A percentile compares a stretch with the other conserved stretches of the same genome.
Evolutionary conservation across 495 filamentous ascomycete genomes (phyloP).

Genomic region (Penicillium coprophilum): DNA sequence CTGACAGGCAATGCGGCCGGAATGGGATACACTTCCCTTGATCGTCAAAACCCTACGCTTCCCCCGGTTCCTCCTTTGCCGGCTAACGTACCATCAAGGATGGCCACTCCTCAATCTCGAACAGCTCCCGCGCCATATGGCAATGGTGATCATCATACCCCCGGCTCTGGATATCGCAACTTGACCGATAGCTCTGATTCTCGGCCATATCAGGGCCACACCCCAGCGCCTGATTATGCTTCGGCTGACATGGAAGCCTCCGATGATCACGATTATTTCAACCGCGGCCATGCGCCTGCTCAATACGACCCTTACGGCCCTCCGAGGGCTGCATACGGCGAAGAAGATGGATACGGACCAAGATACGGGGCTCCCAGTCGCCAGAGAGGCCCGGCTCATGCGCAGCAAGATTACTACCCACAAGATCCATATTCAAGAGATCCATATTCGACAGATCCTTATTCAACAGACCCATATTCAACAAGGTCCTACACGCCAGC

Average conservation of each 20-base stretch:
- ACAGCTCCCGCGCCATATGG: conserved; percentile 11
- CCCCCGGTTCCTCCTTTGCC: conserved; percentile 29
- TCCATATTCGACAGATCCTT: too few species aligned
- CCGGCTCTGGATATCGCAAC: conserved; percentile 17
- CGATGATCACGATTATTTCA: conserved; percentile 10
- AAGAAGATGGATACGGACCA: conserved; percentile 7
- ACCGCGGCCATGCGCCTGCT: conserved; percentile 1
- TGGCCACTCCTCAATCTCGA: conserved; percentile 15
- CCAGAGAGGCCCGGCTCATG: not conserved
- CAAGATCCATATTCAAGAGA: conserved; percentile 20
- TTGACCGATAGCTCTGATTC: conserved; percentile 14
- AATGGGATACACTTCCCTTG: conserved; percentile 30
- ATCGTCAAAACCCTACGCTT: conserved; percentile 16
- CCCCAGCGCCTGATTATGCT: conserved; percentile 21
- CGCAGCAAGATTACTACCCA: conserved; percentile 13
- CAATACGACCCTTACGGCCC: conserved; percentile 13
- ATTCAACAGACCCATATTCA: conserved; percentile 21
- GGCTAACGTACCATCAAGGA: conserved; percentile 10
- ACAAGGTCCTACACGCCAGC: conserved; percentile 20
- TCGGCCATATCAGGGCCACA: conserved; percentile 16
- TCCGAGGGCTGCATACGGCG: not conserved
- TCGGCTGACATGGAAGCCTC: conserved; percentile 1
- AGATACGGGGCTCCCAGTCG: not conserved
- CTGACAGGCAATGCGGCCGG: conserved; percentile 22
- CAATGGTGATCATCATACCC: conserved; percentile 10